These are phyloP conservation scores for Lichtheimia ramosa DNA, from an alignment of 371 early-diverging fungal species.

Conservation along the genomic window DNA sequence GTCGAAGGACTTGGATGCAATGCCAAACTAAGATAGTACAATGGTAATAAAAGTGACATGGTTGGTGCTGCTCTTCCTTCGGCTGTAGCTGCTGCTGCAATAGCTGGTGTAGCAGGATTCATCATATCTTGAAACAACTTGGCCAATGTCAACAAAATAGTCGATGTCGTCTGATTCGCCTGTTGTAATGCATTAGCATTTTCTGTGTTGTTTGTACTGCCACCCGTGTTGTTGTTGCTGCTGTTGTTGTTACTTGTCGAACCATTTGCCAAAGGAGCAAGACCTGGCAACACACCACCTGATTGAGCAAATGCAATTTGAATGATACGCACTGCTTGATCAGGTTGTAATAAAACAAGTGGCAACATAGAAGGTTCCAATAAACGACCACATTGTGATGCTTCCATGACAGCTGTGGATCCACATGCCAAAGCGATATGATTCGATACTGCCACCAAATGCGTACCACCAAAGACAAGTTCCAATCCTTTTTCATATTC, in stretches of 20 bases:
- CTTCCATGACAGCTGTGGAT: slow-evolving; percentile 20
- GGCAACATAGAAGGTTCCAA: slow-evolving; percentile 35
- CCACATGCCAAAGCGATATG: slow-evolving; percentile 43
- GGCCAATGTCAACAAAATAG: slow-evolving; percentile 79
- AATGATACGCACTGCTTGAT: slow-evolving; percentile 61
- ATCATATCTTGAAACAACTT: slow-evolving; percentile 84
- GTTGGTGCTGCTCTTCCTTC: slow-evolving; percentile 51
- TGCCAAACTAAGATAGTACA: slow-evolving; percentile 83
- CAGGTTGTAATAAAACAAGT: slow-evolving; percentile 65
- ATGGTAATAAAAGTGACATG: slow-evolving; percentile 66
- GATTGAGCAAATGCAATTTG: slow-evolving; percentile 62
- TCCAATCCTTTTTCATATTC: slow-evolving; percentile 83
- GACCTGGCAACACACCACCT: slow-evolving; percentile 64
- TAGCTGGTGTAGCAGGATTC: slow-evolving; percentile 44
- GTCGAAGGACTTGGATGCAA: slow-evolving; percentile 85
- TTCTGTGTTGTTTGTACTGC: neutral
- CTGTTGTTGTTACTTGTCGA: neutral
- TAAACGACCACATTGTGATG: slow-evolving; percentile 19
- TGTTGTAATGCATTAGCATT: slow-evolving; percentile 43
- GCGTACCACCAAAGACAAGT: slow-evolving; percentile 73
- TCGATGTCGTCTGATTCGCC: slow-evolving; percentile 76
- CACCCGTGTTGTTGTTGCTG: slow-evolving; percentile 12
- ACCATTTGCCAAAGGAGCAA: slow-evolving; percentile 23
- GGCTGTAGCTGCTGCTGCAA: slow-evolving; percentile 38
- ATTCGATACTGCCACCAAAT: slow-evolving; percentile 57